Percentiles rank a stretch among this genome's conserved stretches.
phyloP scores from a whole-genome alignment of 179 eudicot species.

The Camellia oleifera region DNA sequence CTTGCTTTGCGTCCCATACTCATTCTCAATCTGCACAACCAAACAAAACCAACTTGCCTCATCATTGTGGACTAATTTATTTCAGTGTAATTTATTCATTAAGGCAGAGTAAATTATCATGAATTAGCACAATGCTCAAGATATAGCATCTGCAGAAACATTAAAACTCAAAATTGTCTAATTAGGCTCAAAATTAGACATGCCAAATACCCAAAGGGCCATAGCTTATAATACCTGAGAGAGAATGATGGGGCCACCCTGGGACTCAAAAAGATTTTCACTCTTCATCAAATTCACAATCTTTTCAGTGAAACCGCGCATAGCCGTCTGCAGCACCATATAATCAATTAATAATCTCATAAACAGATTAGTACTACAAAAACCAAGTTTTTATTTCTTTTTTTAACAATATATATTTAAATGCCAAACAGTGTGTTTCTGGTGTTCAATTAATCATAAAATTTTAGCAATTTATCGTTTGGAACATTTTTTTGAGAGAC shows the following conservation, averaged over 20 bases:
- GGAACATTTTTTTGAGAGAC: not conserved
- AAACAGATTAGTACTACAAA: not conserved
- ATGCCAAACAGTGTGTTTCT: not conserved
- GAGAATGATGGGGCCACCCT: slow-evolving; percentile 94
- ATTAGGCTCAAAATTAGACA: not conserved
- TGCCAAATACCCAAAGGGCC: not conserved
- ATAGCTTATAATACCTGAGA: slow-evolving; percentile 52
- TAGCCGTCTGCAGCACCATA: slow-evolving; percentile 55
- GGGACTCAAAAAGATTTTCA: slow-evolving; percentile 72
- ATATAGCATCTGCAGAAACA: not conserved
- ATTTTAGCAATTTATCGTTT: not conserved
- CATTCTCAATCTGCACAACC: slow-evolving; percentile 73
- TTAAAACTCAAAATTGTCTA: not conserved
- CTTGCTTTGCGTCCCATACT: slow-evolving; percentile 70
- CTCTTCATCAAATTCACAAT: slow-evolving; percentile 76
- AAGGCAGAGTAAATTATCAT: not conserved
- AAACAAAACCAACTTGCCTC: not conserved
- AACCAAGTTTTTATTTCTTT: slow-evolving; percentile 1
- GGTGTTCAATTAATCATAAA: not conserved
- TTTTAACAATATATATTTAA: not conserved
- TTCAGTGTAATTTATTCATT: not conserved
- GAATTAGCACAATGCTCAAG: not conserved
- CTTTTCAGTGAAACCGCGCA: slow-evolving; percentile 76
- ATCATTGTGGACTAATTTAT: not conserved
- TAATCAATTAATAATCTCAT: not conserved